Evolutionary conservation across 2,329 filamentous ascomycete genomes (phyloP), one percentile per base, ranked within the genome.

Genomic region (Scedosporium aurantiacum): DNA sequence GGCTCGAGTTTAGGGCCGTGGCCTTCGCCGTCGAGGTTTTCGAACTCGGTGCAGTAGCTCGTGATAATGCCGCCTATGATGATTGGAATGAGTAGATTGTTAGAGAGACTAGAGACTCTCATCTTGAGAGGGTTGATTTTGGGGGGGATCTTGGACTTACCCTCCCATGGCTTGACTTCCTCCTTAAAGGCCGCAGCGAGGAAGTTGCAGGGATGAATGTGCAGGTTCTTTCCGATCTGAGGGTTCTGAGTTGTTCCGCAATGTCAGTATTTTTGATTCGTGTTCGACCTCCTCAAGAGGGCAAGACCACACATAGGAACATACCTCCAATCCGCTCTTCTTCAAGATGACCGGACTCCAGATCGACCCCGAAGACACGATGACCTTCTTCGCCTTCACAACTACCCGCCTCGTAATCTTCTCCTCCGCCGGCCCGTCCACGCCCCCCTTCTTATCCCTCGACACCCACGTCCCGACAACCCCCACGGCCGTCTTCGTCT

Each of bases 1-100:
- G 85, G 79, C 76, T 97, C 91, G 28, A 97, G 77, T 72, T 95
- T 96, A 57, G 81, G 80, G 45, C 93, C 93, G 67, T 97, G 90
- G 62, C 91, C 90, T 50, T 85, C 79, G 5, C 83, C 83, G 70
- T 96, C 91, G 0, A 92, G 78, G 66, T 97, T 88, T 65, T 95
- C 89, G 66, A 92, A 90, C 60, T 89, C 85, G 52, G 80, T 83
- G 65, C 90, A 87, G 18, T 92, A 86, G 3, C 84, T 82, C 0
- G 92, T 97, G 63, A 97, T 82, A 66, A 92, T 92, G 1, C 85
- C 82, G 16, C 91, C 88, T 80, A 78, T 1, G n/a, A 16, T 5
- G 27, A 54, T 27, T 47, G 14, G n/a, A 18, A 21, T 45, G 43
- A n/a, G 43, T 18, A 41, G 18, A 14, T 2, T 57, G 23, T 16